Conservation (phyloP, 371 early-diverging fungal species). For the Mucor indicus region DNA sequence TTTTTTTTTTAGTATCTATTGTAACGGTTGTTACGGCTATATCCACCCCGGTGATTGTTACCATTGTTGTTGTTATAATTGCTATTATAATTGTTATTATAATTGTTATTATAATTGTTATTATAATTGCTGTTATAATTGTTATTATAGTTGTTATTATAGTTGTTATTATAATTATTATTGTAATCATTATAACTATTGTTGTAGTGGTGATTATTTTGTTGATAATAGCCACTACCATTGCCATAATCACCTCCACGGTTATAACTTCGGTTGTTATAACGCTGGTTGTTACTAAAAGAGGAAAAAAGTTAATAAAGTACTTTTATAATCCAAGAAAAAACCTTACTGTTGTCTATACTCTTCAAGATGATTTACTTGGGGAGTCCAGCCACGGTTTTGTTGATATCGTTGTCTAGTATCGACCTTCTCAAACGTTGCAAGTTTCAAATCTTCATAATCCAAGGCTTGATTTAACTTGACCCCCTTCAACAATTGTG, state of each 20-base stretch:
- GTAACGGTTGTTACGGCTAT: too few relatives aligned
- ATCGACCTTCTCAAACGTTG: constrained; percentile 48
- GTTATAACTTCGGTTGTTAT: constrained; percentile 7
- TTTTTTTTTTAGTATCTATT: too few relatives aligned
- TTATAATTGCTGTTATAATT: constrained; percentile 15
- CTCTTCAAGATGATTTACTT: constrained; percentile 45
- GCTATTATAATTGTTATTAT: constrained; percentile 14
- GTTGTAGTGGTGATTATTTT: constrained; percentile 9
- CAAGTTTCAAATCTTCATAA: constrained; percentile 54
- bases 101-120: background rate
- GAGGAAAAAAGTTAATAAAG: background rate
- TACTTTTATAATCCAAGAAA: background rate
- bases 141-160: constrained; percentile 14
- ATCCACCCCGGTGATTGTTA: too few relatives aligned
- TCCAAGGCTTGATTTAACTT: constrained; percentile 42
- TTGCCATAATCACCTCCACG: constrained; percentile 21
- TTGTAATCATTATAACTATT: constrained; percentile 8
- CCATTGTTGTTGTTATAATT: constrained; percentile 22
- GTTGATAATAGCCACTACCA: constrained; percentile 8
- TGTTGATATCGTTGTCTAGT: constrained; percentile 19
- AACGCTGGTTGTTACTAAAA: background rate
- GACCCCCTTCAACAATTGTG: constrained; percentile 52
- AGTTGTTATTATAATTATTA: constrained; percentile 12
- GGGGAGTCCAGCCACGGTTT: constrained; percentile 41
- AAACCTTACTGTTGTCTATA: constrained; percentile 37